Conservation (phyloP, 129 eudicot species). For the Artemisia annua region DNA sequence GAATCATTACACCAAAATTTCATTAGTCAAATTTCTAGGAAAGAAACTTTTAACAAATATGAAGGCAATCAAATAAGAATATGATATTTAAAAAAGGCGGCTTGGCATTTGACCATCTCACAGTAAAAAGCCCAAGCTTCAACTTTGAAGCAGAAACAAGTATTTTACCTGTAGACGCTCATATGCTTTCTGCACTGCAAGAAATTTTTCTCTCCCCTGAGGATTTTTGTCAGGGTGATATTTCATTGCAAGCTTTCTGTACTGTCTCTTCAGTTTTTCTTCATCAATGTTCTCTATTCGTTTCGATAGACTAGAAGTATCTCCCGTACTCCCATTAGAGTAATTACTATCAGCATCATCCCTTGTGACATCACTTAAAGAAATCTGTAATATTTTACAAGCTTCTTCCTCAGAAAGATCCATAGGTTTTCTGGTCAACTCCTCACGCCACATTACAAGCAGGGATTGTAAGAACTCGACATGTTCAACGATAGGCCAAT, state of each 20-base stretch:
- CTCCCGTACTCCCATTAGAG: conserved; percentile 48
- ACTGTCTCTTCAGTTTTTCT: conserved; percentile 94
- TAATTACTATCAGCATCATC: conserved; percentile 54
- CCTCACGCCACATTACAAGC: conserved; percentile 99
- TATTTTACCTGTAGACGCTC: conserved; percentile 86
- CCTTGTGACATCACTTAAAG: conserved; percentile 71
- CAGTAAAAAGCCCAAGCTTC: neutral
- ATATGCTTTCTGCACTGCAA: conserved; percentile 97
- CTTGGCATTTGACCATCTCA: no score
- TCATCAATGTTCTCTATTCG: conserved; percentile 93
- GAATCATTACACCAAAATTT: conserved; percentile 19
- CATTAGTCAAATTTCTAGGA: conserved; percentile 15
- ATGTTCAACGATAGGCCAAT: conserved; percentile 99
- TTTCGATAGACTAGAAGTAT: conserved; percentile 60
- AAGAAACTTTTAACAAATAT: conserved; percentile 9
- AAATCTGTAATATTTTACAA: conserved; percentile 85
- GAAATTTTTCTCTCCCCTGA: conserved; percentile 97
- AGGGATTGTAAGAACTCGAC: conserved; percentile 95
- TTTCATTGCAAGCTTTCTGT: conserved; percentile 93
- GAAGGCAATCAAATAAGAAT: neutral
- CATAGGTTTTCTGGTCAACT: conserved; percentile 96
- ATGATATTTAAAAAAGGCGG: no score
- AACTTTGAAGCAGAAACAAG: conserved; percentile 6
- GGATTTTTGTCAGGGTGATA: conserved; percentile 99
- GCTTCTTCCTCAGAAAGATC: conserved; percentile 99